These are phyloP conservation scores for Zoysia pacifica DNA, from an alignment of 176 grass and related monocot species.

Conservation along the genomic window DNA sequence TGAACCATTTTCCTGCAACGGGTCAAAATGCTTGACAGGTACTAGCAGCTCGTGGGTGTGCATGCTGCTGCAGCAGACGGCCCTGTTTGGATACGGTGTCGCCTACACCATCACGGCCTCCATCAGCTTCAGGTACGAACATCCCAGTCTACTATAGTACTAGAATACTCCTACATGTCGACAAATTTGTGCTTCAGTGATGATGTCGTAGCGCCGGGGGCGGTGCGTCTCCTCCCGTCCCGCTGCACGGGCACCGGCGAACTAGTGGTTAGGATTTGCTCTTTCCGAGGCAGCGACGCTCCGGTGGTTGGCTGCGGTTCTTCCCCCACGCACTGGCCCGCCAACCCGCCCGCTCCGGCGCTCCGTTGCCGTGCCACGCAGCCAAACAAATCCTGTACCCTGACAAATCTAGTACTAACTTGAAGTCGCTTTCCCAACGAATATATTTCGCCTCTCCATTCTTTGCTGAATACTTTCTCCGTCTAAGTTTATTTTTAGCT, in stretches of 20 bases:
- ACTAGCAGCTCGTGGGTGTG: conserved; percentile 55
- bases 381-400: no score
- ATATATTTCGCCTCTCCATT: neutral
- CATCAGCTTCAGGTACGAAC: conserved; percentile 47
- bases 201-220: neutral
- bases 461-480: neutral
- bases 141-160: neutral
- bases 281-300: no score
- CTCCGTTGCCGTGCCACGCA: no score
- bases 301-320: no score
- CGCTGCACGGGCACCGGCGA: no score
- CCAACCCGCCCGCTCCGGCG: no score
- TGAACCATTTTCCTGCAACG: neutral
- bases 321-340: no score
- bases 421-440: neutral
- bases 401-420: neutral
- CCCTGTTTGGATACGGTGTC: conserved; percentile 77
- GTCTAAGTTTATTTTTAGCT: no score
- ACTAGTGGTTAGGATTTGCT: no score
- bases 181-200: neutral
- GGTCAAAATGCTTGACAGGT: conserved; percentile 27
- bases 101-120: conserved; percentile 89
- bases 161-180: no score
- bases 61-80: conserved; percentile 66
- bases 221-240: neutral